phyloP scores from a whole-genome alignment of 2,329 filamentous ascomycete species.

The Penicillium sp. region DNA sequence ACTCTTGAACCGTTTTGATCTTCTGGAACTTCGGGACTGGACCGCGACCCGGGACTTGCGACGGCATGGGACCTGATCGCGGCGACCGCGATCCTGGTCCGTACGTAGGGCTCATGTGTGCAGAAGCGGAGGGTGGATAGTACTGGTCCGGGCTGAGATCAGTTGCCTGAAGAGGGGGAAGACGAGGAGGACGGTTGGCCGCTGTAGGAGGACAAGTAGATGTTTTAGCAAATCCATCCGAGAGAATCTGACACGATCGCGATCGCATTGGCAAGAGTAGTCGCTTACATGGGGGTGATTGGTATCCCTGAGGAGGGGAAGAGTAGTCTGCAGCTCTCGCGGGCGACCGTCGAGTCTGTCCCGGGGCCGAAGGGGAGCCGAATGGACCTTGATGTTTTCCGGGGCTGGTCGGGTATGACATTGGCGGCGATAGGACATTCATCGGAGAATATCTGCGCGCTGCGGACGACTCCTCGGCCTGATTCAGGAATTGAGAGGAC shows the following conservation, averaged over 20 bases:
- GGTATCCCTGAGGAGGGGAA: conserved; percentile 61
- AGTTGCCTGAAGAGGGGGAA: conserved; percentile 72
- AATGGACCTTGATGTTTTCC: conserved; percentile 57
- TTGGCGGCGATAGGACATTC: conserved; percentile 81
- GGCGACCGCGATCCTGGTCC: conserved; percentile 57
- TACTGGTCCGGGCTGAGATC: conserved; percentile 70
- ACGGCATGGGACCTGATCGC: conserved; percentile 49
- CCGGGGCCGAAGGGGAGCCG: conserved; percentile 53
- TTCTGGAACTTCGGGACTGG: conserved; percentile 88
- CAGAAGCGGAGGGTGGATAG: conserved; percentile 71
- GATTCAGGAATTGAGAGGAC: conserved; percentile 72
- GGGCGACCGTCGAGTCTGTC: conserved; percentile 73
- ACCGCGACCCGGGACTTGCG: conserved; percentile 54
- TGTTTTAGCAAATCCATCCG: background rate
- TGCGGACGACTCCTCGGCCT: conserved; percentile 73
- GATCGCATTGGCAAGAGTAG: background rate
- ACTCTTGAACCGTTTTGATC: conserved; percentile 70
- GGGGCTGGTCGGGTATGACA: conserved; percentile 72
- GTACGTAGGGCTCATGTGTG: conserved; percentile 71
- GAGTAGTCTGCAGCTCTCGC: conserved; percentile 65
- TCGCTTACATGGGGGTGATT: conserved; percentile 60
- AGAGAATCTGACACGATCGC: background rate
- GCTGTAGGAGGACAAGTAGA: conserved; percentile 9
- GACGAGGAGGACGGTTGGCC: conserved; percentile 62
- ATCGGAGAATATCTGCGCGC: conserved; percentile 95